Conservation (phyloP, 2,329 filamentous ascomycete species). For the Ophiognomonia clavigignenti-juglandacearum region DNA sequence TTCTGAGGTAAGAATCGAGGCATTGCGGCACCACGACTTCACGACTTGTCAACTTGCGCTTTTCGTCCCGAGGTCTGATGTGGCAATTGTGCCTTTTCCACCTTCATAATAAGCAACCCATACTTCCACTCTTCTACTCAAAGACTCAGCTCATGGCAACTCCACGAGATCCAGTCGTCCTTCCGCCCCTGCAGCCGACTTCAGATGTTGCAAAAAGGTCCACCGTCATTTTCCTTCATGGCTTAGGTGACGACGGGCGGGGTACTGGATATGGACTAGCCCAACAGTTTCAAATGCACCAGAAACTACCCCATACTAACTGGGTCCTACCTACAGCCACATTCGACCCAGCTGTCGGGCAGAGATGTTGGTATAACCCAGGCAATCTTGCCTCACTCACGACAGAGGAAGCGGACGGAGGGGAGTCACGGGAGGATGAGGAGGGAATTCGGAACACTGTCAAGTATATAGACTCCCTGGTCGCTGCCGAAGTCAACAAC, state of each 20-base stretch:
- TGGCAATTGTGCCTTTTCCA: no score
- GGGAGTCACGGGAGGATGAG: neutral
- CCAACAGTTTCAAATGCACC: constrained; percentile 9
- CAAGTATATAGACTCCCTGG: constrained; percentile 4
- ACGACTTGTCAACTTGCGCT: no score
- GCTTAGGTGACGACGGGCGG: constrained; percentile 10
- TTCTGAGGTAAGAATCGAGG: no score
- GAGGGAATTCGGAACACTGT: constrained; percentile 8
- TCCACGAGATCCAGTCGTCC: constrained; percentile 2
- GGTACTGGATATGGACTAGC: constrained; percentile 12
- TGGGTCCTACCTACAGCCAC: constrained; percentile 8
- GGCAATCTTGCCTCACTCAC: constrained; percentile 4
- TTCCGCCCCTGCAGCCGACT: constrained; percentile 4
- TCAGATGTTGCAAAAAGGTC: constrained; percentile 2
- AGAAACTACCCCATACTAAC: constrained; percentile 7
- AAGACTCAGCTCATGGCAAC: constrained; percentile 1
- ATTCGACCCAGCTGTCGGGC: constrained; percentile 3
- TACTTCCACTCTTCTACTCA: no score
- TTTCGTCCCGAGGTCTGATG: no score
- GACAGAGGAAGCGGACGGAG: neutral
- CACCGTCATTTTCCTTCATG: constrained; percentile 12
- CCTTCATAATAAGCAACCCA: no score
- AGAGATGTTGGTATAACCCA: constrained; percentile 11
- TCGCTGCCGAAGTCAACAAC: constrained; percentile 1
- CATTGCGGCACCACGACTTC: no score